phyloP scores from a whole-genome alignment of 345 rosid genomes.

The Durio zibethinus region DNA sequence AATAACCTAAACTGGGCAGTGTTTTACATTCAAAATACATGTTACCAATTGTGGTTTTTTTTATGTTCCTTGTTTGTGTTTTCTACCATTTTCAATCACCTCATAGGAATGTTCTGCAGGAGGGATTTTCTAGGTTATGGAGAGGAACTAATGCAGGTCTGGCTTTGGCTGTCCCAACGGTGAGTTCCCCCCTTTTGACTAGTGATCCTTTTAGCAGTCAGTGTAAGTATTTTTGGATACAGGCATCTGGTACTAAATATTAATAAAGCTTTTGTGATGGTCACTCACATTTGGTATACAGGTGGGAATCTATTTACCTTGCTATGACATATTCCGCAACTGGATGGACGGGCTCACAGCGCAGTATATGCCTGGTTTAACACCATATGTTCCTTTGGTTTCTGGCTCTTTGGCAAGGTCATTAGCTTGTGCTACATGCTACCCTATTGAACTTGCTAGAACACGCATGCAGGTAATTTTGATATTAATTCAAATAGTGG shows the following conservation, averaged over 20 bases:
- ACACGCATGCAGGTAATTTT: slow-evolving; percentile 92
- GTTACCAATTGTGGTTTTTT: not conserved
- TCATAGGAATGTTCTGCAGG: slow-evolving; percentile 48
- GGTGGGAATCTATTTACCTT: slow-evolving; percentile 97
- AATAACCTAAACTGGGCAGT: not conserved
- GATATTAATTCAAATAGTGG: not conserved
- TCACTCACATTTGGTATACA: slow-evolving; percentile 26
- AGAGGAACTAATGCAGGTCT: slow-evolving; percentile 98
- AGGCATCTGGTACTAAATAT: not conserved
- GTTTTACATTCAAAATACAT: not conserved
- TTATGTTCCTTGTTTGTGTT: slow-evolving; percentile 7
- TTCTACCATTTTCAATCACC: slow-evolving; percentile 3
- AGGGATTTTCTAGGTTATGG: slow-evolving; percentile 87
- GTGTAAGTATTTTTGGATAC: not conserved
- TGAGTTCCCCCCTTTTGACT: slow-evolving; percentile 26
- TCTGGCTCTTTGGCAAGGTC: slow-evolving; percentile 91
- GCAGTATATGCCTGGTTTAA: slow-evolving; percentile 43
- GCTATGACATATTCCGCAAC: slow-evolving; percentile 80
- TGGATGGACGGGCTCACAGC: slow-evolving; percentile 61
- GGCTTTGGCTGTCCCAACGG: slow-evolving; percentile 89
- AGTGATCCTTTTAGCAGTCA: not conserved
- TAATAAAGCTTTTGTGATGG: not conserved
- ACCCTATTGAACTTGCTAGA: slow-evolving; percentile 94
- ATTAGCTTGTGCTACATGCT: slow-evolving; percentile 85
- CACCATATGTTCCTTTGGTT: slow-evolving; percentile 60